Evolutionary conservation across 352 stramenopile genomes (phyloP).

Genomic region (Globisporangium radiosum): DNA sequence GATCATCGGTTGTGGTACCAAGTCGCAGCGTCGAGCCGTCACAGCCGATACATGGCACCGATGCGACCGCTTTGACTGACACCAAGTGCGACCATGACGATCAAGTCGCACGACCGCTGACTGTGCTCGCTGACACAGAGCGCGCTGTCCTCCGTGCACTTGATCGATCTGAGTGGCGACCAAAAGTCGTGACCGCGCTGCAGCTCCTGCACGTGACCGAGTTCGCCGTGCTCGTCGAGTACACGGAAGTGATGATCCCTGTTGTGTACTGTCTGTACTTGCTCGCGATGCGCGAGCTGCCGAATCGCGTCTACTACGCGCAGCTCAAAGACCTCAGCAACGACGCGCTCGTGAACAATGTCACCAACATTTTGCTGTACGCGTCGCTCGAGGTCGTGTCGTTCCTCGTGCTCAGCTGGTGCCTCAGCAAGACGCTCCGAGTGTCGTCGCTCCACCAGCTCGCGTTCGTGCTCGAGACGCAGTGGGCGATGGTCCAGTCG

Average conservation of each 20-base stretch:
- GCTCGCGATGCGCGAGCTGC: conserved; percentile 1
- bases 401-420: conserved; percentile 9
- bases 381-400: conserved; percentile 17
- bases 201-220: conserved; percentile 10
- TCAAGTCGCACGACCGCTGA: neutral
- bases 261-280: conserved; percentile 9
- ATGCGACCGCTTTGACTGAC: too few relatives aligned
- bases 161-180: neutral
- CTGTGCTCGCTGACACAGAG: neutral
- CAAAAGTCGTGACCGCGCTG: neutral
- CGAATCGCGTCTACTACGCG: conserved; percentile 5
- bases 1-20: too few relatives aligned
- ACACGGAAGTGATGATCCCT: conserved; percentile 14
- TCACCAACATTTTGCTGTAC: conserved; percentile 15
- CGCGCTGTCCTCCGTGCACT: neutral
- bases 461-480: conserved; percentile 21
- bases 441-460: conserved; percentile 13
- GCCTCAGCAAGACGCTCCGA: conserved; percentile 8
- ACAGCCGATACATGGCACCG: too few relatives aligned
- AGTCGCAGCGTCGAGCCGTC: too few relatives aligned
- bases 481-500: conserved; percentile 18
- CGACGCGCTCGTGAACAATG: neutral
- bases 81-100: neutral
- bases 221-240: conserved; percentile 14
- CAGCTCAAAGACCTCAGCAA: neutral